A percentile compares a stretch with the other conserved stretches of the same genome.
Conservation (phyloP, 768 basidiomycete species). For the Pleurotus eryngii region DNA sequence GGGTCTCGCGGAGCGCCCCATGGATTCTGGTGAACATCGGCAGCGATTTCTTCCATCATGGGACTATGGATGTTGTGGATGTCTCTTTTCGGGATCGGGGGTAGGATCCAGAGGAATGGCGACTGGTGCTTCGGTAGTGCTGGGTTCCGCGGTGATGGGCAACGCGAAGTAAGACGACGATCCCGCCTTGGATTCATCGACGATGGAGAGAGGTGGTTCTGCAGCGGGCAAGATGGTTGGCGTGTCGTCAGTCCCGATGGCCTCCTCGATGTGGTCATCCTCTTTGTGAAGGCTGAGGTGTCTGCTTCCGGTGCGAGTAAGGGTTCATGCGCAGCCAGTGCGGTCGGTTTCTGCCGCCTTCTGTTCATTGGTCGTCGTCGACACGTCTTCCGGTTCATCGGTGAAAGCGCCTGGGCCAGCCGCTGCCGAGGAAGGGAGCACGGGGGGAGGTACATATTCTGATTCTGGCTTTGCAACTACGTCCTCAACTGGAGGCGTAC, state of each 20-base stretch:
- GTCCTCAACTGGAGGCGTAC: background rate
- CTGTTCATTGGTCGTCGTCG: conserved; percentile 3
- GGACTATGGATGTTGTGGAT: conserved; percentile 3
- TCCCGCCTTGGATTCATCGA: conserved; percentile 15
- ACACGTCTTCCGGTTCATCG: conserved; percentile 41
- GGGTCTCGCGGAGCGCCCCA: background rate
- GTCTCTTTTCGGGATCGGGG: conserved; percentile 4
- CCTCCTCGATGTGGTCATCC: conserved; percentile 7
- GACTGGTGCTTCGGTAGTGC: conserved; percentile 9
- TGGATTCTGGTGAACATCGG: conserved; percentile 3
- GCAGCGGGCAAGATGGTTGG: conserved; percentile 6
- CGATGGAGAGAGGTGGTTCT: conserved; percentile 18
- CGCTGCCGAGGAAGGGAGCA: conserved; percentile 31
- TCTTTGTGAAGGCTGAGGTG: background rate
- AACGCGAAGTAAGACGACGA: conserved; percentile 24
- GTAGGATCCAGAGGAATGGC: background rate
- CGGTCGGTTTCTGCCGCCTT: background rate
- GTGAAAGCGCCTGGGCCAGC: conserved; percentile 51
- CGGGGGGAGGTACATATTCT: conserved; percentile 35
- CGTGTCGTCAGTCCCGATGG: conserved; percentile 8
- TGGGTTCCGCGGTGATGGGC: conserved; percentile 20
- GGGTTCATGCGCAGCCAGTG: background rate
- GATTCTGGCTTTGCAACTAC: conserved; percentile 8
- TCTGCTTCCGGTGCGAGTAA: conserved; percentile 1
- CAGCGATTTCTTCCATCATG: background rate